phyloP scores from a whole-genome alignment of 257 asterid species.

The Handroanthus guayacan region DNA sequence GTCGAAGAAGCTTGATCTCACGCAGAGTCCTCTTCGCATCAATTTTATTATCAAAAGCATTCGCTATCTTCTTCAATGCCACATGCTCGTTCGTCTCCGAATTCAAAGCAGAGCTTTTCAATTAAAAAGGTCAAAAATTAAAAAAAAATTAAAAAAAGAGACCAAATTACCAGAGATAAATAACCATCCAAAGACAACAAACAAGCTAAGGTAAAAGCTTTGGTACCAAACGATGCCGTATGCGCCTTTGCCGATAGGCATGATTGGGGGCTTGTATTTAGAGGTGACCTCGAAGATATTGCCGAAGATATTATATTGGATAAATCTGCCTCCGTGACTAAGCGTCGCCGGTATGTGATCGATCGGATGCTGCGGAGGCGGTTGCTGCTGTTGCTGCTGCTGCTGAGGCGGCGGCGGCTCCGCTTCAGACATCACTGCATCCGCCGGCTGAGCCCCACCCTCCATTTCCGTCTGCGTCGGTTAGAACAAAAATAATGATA shows the following conservation, averaged over 20 bases:
- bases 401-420: constrained; percentile 49
- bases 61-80: constrained; percentile 93
- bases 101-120: constrained; percentile 83
- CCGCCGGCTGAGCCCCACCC: constrained; percentile 76
- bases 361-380: constrained; percentile 50
- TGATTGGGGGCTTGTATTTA: constrained; percentile 94
- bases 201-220: background rate
- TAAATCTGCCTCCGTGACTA: constrained; percentile 91
- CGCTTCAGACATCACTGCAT: constrained; percentile 91
- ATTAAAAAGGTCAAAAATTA: background rate
- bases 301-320: constrained; percentile 92
- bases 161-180: background rate
- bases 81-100: constrained; percentile 95
- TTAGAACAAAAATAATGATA: constrained; percentile 26
- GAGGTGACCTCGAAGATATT: constrained; percentile 97
- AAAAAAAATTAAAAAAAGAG: background rate
- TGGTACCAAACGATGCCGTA: constrained; percentile 98
- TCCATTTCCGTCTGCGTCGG: constrained; percentile 58
- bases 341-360: constrained; percentile 83
- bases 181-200: background rate
- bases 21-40: constrained; percentile 99
- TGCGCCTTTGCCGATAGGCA: constrained; percentile 99
- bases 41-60: constrained; percentile 93
- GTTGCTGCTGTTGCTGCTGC: constrained; percentile 42
- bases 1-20: constrained; percentile 98